These are phyloP conservation scores for Lophium mytilinum DNA, from an alignment of 495 filamentous ascomycete species.

Conservation along the genomic window DNA sequence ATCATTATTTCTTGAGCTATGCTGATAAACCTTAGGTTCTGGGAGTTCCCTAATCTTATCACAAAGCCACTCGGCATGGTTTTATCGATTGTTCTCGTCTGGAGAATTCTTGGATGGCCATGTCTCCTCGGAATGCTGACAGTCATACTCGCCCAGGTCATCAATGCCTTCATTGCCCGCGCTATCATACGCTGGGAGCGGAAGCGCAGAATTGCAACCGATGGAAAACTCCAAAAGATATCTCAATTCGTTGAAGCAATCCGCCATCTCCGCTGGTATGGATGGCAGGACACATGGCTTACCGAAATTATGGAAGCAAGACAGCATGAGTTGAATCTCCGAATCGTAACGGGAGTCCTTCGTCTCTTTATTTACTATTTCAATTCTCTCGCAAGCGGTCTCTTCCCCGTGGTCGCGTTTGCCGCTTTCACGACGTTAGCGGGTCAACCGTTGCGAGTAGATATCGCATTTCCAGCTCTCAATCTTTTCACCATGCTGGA, in stretches of 20 bases:
- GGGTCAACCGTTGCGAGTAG: slow-evolving; percentile 56
- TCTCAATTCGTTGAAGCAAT: slow-evolving; percentile 78
- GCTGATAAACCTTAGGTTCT: slow-evolving; percentile 44
- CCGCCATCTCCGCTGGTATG: slow-evolving; percentile 80
- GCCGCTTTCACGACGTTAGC: slow-evolving; percentile 67
- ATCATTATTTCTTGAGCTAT: no score
- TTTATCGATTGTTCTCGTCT: slow-evolving; percentile 60
- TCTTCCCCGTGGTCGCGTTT: slow-evolving; percentile 72
- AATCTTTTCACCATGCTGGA: slow-evolving; percentile 71
- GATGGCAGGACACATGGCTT: slow-evolving; percentile 77
- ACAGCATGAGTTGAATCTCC: slow-evolving; percentile 55
- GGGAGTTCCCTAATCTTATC: slow-evolving; percentile 64
- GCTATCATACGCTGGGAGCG: slow-evolving; percentile 54
- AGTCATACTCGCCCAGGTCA: slow-evolving; percentile 52
- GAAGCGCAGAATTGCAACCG: slow-evolving; percentile 57
- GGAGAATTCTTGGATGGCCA: slow-evolving; percentile 69
- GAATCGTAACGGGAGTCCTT: slow-evolving; percentile 58
- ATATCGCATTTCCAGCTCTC: slow-evolving; percentile 74
- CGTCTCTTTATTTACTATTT: slow-evolving; percentile 49
- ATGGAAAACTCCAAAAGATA: slow-evolving; percentile 62
- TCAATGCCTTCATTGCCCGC: slow-evolving; percentile 57
- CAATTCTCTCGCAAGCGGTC: slow-evolving; percentile 55
- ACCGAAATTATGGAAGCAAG: slow-evolving; percentile 61
- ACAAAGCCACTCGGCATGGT: slow-evolving; percentile 59
- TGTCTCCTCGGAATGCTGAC: slow-evolving; percentile 63